These are phyloP conservation scores for Diaporthe citri DNA, from an alignment of 2,329 filamentous ascomycete genomes.

Conservation along the genomic window DNA sequence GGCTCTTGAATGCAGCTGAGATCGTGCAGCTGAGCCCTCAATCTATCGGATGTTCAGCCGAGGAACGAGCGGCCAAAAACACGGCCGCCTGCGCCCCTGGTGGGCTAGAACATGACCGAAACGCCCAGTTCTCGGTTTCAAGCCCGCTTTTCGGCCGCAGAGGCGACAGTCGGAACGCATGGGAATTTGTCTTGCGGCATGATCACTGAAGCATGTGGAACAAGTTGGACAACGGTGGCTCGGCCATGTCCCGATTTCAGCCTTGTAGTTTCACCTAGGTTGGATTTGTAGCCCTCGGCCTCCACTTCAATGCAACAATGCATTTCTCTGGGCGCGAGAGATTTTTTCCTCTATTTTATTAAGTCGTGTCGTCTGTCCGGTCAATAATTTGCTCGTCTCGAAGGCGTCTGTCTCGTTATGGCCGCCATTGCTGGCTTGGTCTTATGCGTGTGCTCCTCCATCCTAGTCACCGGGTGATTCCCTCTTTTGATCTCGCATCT, in stretches of 20 bases:
- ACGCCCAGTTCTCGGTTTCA: conserved; percentile 15
- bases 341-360: background rate
- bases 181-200: background rate
- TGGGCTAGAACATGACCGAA: conserved; percentile 16
- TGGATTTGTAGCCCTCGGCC: background rate
- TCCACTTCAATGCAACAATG: background rate
- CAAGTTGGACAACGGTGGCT: background rate
- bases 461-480: background rate
- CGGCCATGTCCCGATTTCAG: background rate
- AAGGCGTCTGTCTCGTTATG: background rate
- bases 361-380: background rate
- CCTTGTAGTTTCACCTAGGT: conserved; percentile 8
- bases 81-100: conserved; percentile 4
- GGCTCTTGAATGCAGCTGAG: background rate
- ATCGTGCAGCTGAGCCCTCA: background rate
- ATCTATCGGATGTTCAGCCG: conserved; percentile 10
- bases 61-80: background rate
- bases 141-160: conserved; percentile 15
- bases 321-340: background rate
- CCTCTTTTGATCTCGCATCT: conserved; percentile 1
- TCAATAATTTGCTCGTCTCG: background rate
- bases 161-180: background rate
- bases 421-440: background rate
- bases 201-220: background rate
- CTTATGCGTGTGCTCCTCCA: background rate